Evolutionary conservation across 257 asterid species (phyloP), one percentile per base, ranked within the genome.

Genomic region (Solanum corneliomulleri): DNA sequence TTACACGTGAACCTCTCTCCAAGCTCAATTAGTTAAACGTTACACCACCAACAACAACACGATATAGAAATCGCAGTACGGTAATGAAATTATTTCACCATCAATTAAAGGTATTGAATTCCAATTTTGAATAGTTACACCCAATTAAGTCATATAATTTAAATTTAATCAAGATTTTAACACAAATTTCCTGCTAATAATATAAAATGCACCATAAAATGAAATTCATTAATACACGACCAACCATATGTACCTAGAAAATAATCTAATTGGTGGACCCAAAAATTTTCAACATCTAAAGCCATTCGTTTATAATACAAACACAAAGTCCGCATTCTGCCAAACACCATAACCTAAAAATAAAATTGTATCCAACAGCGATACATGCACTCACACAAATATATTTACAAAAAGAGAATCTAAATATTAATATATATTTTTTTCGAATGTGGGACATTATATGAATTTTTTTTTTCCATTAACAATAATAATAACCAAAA

Each of bases 261-360:
- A 88, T 86, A 89, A 88, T 88, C 90, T 88, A 87, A 58, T 7
- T 15, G 41, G 92, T 88, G 91, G 94, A 87, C 70, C 92, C 92
- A 70, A 35, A 21, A 20, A 18, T 12, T 45, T 33, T 85, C 31
- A 69, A 85, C 69, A 44, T n/a, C 47, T 4, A 87, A 60, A 33
- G 83, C 86, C 82, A 74, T 74, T 21, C 82, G 52, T 74, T 21
- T 74, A 33, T 33, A 37, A 74, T 39, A 21, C 86, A 87, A 87
- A 72, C 76, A 31, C 81, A 81, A 81, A 81, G 45, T 81, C 68
- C 35, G 66, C 84, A 45, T 78, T 78, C 85, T 29, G 85, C 85
- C 85, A 80, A 80, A 47, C 41, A 66, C 35, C 74, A 4, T 74
- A 39, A 16, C 52, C 82, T 21, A 15, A 11, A 41, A 76, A 42